Conservation (phyloP, 148 eudicot species). For the Chenopodium formosanum region DNA sequence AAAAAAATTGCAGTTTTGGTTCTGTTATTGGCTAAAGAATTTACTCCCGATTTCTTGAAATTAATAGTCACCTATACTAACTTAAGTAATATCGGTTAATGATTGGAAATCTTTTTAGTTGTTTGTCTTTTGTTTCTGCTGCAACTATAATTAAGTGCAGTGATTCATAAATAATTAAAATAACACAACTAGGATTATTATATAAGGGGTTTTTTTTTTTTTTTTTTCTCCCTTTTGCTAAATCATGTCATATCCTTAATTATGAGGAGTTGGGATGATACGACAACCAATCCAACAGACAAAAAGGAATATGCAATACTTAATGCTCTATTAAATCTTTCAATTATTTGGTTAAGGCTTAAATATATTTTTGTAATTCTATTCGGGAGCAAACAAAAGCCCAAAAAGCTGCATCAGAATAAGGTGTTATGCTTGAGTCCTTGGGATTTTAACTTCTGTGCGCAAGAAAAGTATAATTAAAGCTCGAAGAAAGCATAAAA, state of each 20-base stretch:
- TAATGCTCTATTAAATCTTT: no score
- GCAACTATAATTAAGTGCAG: no score
- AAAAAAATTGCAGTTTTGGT: not conserved
- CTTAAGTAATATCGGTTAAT: no score
- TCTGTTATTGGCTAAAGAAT: not conserved
- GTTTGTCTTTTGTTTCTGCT: no score
- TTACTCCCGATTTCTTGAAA: not conserved
- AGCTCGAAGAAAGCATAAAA: conserved; percentile 26
- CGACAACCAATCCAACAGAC: not conserved
- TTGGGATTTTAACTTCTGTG: conserved; percentile 28
- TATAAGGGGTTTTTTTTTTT: no score
- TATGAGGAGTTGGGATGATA: not conserved
- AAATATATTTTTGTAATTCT: not conserved
- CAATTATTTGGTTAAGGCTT: not conserved
- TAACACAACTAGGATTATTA: no score
- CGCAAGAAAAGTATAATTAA: conserved; percentile 29
- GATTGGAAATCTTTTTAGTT: no score
- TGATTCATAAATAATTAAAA: no score
- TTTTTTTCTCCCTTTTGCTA: no score
- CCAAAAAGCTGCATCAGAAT: conserved; percentile 17
- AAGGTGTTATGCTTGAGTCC: not conserved
- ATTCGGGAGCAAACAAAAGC: not conserved
- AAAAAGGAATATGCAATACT: not conserved
- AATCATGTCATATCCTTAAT: no score
- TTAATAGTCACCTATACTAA: not conserved